Conservation (phyloP, 2,329 filamentous ascomycete genomes). For the Fusarium annulatum region DNA sequence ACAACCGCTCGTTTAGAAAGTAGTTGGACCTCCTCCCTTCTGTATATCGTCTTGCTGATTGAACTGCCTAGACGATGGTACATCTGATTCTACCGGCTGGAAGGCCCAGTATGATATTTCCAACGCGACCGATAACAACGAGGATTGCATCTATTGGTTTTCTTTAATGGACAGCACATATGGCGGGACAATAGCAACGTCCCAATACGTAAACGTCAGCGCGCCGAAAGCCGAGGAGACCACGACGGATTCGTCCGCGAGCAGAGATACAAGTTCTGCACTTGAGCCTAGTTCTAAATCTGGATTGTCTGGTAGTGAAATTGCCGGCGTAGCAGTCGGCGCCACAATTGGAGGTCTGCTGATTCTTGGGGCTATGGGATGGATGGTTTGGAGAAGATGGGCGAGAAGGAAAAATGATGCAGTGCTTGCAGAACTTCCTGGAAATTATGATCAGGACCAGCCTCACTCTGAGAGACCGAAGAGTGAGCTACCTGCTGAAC, state of each 20-base stretch:
- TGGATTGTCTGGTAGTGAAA: not conserved
- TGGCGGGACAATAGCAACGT: not conserved
- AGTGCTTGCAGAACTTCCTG: not conserved
- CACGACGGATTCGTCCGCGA: not conserved
- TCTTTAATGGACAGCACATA: not conserved
- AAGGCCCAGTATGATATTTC: conserved; percentile 1
- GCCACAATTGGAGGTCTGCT: not conserved
- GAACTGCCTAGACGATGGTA: not conserved
- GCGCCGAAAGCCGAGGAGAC: not conserved
- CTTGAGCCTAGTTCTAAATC: not conserved
- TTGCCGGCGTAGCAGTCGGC: not conserved
- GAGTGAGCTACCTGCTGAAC: conserved; percentile 5
- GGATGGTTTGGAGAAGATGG: not conserved
- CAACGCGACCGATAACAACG: not conserved
- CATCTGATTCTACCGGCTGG: not conserved
- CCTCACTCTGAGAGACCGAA: not conserved
- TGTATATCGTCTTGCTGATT: not conserved
- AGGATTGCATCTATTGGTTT: conserved; percentile 7
- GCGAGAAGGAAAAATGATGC: not conserved
- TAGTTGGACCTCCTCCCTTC: not conserved
- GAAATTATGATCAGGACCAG: not conserved
- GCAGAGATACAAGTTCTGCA: not conserved
- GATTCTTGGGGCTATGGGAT: not conserved
- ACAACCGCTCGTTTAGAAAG: not conserved
- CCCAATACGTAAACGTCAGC: conserved; percentile 5